Percentiles rank a stretch among this genome's conserved stretches.
phyloP scores from a whole-genome alignment of 208 protist species.

The Entamoeba invadens region DNA sequence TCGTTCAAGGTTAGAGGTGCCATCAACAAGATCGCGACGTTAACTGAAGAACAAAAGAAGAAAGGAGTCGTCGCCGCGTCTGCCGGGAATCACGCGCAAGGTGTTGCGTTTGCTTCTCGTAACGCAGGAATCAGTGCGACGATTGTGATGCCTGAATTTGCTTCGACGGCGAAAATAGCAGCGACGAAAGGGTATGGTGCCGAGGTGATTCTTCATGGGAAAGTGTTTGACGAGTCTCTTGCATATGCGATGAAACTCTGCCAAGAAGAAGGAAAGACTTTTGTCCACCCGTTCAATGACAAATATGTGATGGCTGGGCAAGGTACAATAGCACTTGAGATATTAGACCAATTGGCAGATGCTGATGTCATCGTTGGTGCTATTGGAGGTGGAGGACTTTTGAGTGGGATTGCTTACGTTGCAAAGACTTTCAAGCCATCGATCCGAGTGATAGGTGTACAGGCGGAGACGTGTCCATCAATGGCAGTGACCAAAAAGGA shows the following conservation, averaged over 20 bases:
- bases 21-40: not conserved
- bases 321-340: slow-evolving; percentile 4
- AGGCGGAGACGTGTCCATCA: not conserved
- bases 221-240: not conserved
- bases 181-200: not conserved
- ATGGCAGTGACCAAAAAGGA: not conserved
- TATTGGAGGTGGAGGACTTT: slow-evolving; percentile 17
- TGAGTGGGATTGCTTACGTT: not conserved
- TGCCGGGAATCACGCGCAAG: slow-evolving; percentile 22
- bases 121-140: not conserved
- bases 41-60: not conserved
- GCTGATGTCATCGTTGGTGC: slow-evolving; percentile 1
- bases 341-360: not conserved
- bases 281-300: slow-evolving; percentile 12
- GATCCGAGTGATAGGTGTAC: slow-evolving; percentile 8
- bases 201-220: slow-evolving; percentile 6
- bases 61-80: slow-evolving; percentile 5
- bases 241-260: not conserved
- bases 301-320: slow-evolving; percentile 11
- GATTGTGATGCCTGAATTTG: slow-evolving; percentile 12
- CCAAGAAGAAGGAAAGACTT: not conserved
- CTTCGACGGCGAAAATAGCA: not conserved
- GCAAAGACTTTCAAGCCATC: not conserved
- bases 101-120: not conserved
- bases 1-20: slow-evolving; percentile 18